Evolutionary conservation across 2,329 filamentous ascomycete species (phyloP).

Genomic region (Xylariaceae sp.): DNA sequence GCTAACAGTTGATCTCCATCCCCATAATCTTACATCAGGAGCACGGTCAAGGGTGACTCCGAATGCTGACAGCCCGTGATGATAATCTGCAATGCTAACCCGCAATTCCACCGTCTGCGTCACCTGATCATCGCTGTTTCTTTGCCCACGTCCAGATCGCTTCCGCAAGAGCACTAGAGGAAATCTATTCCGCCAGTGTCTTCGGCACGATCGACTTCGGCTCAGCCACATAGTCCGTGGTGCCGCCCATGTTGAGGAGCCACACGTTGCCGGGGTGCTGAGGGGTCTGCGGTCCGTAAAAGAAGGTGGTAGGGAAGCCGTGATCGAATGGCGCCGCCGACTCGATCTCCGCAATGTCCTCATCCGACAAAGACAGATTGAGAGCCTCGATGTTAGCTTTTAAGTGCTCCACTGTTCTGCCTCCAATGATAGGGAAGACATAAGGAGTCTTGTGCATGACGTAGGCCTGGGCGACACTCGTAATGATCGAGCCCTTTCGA

Average conservation of each 20-base stretch:
- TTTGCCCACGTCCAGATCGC: slow-evolving; percentile 10
- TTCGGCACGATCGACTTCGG: slow-evolving; percentile 39
- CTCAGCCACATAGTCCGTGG: slow-evolving; percentile 46
- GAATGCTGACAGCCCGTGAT: too few species aligned
- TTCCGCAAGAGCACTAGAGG: slow-evolving; percentile 14
- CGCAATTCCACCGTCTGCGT: too few species aligned
- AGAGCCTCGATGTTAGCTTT: slow-evolving; percentile 52
- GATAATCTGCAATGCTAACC: too few species aligned
- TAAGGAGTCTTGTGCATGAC: slow-evolving; percentile 46
- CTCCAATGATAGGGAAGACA: slow-evolving; percentile 51
- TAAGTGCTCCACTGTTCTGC: slow-evolving; percentile 48
- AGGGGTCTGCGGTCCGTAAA: slow-evolving; percentile 38
- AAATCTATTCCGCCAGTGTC: slow-evolving; percentile 40
- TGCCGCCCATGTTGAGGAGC: slow-evolving; percentile 43
- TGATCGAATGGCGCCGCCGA: slow-evolving; percentile 46
- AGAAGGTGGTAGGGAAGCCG: slow-evolving; percentile 54
- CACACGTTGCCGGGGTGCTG: slow-evolving; percentile 39
- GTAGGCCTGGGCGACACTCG: slow-evolving; percentile 52
- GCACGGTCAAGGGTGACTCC: too few species aligned
- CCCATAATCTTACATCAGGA: too few species aligned
- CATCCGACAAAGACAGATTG: slow-evolving; percentile 42
- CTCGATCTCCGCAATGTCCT: slow-evolving; percentile 53
- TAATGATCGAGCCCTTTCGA: slow-evolving; percentile 52
- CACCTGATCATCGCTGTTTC: background rate
- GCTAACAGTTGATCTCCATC: too few species aligned